Conservation (phyloP, 176 grass and related monocot genomes). For the Phragmites australis region DNA sequence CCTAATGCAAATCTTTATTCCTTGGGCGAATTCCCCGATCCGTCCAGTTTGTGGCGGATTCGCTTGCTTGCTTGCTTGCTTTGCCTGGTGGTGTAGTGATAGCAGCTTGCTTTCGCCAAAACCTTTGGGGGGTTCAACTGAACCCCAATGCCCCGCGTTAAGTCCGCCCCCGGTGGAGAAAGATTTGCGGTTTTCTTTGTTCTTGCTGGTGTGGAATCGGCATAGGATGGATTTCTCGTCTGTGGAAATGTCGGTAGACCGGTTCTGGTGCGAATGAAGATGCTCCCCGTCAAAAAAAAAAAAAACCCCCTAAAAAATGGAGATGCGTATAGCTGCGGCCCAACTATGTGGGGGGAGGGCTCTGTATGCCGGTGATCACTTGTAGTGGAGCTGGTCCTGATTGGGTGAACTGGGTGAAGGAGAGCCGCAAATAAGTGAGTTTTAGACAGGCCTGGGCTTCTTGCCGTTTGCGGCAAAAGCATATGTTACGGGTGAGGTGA, state of each 20-base stretch:
- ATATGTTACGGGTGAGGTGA: neutral
- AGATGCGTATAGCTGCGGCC: neutral
- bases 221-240: no score
- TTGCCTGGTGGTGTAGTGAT: neutral
- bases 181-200: no score
- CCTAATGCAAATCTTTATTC: neutral
- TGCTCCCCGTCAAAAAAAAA: no score
- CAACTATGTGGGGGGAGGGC: neutral
- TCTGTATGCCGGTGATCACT: neutral
- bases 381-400: neutral
- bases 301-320: no score
- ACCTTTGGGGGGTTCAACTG: neutral
- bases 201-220: no score
- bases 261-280: no score
- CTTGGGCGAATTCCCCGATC: neutral
- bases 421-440: neutral
- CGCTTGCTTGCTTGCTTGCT: neutral
- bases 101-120: neutral
- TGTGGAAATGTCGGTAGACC: no score
- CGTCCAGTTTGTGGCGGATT: no score
- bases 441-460: neutral
- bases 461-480: neutral
- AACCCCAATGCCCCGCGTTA: neutral
- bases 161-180: no score
- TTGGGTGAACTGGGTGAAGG: neutral